Evolutionary conservation across 495 filamentous ascomycete species (phyloP).

Genomic region (Schizothecium vesticola): DNA sequence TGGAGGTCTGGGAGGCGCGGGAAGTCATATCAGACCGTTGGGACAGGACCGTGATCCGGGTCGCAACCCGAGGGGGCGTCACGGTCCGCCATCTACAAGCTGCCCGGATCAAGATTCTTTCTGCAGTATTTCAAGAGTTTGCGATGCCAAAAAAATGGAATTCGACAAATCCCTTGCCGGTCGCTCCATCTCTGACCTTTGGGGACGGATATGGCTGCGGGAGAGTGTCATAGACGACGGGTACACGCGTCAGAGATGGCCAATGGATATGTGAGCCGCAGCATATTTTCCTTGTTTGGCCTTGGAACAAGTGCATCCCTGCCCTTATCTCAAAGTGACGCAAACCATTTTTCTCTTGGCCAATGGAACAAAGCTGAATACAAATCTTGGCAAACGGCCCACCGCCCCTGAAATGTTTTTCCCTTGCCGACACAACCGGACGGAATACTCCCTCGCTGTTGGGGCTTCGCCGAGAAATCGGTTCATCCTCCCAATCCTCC

Average conservation of each 20-base stretch:
- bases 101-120: not conserved
- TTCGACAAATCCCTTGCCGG: not conserved
- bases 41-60: too few species aligned
- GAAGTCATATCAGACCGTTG: not conserved
- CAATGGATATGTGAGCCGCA: not conserved
- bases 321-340: not conserved
- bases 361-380: not conserved
- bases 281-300: not conserved
- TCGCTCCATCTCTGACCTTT: not conserved
- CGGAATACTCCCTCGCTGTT: not conserved
- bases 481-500: not conserved
- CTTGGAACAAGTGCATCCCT: not conserved
- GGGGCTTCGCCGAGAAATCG: not conserved
- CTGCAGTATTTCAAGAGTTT: not conserved
- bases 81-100: not conserved
- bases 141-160: not conserved
- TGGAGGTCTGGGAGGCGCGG: too few species aligned
- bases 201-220: too few species aligned
- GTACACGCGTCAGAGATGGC: not conserved
- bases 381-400: not conserved
- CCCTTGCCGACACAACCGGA: not conserved
- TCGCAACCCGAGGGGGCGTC: not conserved
- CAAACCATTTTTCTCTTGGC: not conserved
- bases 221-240: not conserved
- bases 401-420: not conserved